Base-by-base conservation (phyloP, 2,329 filamentous ascomycete species). In the Calonectria hongkongensis region DNA sequence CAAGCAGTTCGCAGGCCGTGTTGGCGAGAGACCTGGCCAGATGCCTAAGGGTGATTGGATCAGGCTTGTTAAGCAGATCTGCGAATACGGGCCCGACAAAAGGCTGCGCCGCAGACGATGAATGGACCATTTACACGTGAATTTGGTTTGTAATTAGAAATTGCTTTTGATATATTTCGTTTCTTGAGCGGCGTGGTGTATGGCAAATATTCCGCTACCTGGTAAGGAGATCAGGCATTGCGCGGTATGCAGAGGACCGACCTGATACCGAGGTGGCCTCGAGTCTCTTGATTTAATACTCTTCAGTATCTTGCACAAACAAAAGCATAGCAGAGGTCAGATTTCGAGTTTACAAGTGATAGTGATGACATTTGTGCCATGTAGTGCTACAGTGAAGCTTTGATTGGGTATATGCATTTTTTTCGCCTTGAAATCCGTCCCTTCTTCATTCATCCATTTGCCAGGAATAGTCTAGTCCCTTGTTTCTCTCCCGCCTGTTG, bases 381-480 rank as follows among this genome's bases (percentile, higher is more conserved):
- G 7, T 41, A 60, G 6, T 27, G 13, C 15, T 41, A 10, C 39
- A 60, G n/a, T 28, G 21, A 60, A 60, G 36, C 12, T 21, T 60
- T 60, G 36, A 39, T 63, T 43, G 58, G 58, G 58, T 63, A 63
- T 63, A 63, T 63, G 30, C 39, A 58, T 41, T 27, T 5, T 60
- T 41, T 5, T 60, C 54, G 33, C 25, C 33, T 60, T 41, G 33
- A 41, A 27, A 39, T 8, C 21, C 54, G 18, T 27, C 36, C 50
- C 28, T 51, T 27, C 39, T 41, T 41, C 89, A 97, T 84, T 95
- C 94, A 85, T 98, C 97, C 93, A 97, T 97, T 87, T 98, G 95
- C 97, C 96, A 99, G 39, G 94, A 92, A 84, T 98, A 98, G 79
- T 96, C 92, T 80, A 98, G 84, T 39, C 93, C 93, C 84, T 94